Base-by-base conservation (phyloP, 2,329 filamentous ascomycete genomes). In the Trichophyton rubrum region DNA sequence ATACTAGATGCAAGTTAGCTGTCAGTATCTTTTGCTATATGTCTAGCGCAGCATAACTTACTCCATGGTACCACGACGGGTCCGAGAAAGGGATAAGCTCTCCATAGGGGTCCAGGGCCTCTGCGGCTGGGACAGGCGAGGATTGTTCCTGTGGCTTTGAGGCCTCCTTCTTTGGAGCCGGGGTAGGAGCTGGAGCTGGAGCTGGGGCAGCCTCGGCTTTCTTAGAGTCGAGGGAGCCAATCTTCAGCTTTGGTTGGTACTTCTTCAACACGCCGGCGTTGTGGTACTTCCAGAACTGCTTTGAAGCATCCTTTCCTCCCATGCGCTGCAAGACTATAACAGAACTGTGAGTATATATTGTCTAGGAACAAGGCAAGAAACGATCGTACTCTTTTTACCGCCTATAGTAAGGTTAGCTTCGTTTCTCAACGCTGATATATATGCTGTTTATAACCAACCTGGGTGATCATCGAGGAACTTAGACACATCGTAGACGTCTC, bases 61-160 rank as follows among this genome's bases (percentile, higher is more conserved):
- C 90, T 66, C 86, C 86, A 74, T 96, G 91, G 75, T 96, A 96
- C 93, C 93, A 99, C 55, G 83, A 84, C 11, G 93, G 93, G 69
- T 99, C 93, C 30, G 85, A 88, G 71, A 95, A 97, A 35, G 93
- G 93, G 65, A 99, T 86, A 72, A 93, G 80, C 66, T 88, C 84
- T 62, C 93, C 93, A 71, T 84, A 97, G 0, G 87, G 81, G 69
- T 97, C 92, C 59, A 96, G 79, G 2, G 90, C 89, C 8, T 81
- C 80, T 47, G 75, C 70, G 15, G 71, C 72, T 30, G 79, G 72
- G 43, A 76, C 68, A 65, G 77, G 73, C 11, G 83, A 75, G 70
- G 86, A 82, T 33, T 84, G 77, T 67, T 85, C 80, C 73, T 85
- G 77, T 35, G 79, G 79, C 30, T 40, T 45, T 38, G 75, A 67